Conservation (phyloP, 2,329 filamentous ascomycete genomes). For the Fusarium nodosum region DNA sequence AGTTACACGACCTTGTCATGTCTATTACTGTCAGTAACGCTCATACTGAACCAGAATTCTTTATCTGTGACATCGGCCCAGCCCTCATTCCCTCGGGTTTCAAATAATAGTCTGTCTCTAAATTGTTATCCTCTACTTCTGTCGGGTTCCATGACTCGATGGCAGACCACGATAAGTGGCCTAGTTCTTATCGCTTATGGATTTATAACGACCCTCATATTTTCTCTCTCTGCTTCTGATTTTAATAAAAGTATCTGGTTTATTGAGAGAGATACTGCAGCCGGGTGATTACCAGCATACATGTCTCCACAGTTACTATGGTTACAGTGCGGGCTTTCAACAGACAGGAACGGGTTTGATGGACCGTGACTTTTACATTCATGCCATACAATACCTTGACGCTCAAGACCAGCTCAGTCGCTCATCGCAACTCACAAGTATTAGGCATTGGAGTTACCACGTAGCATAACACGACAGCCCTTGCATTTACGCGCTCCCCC, state of each 20-base stretch:
- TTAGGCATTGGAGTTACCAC: conserved; percentile 7
- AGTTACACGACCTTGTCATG: neutral
- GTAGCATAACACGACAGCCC: conserved; percentile 14
- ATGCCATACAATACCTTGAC: neutral
- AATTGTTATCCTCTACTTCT: conserved; percentile 8
- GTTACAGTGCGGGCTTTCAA: neutral
- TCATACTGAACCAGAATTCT: conserved; percentile 5
- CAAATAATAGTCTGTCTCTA: conserved; percentile 8
- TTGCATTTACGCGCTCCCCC: conserved; percentile 2
- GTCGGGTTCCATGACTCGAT: conserved; percentile 20
- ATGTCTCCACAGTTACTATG: neutral
- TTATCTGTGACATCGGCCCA: conserved; percentile 17
- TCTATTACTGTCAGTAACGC: neutral
- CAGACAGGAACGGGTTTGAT: neutral
- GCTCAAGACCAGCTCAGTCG: neutral
- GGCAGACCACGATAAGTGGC: neutral
- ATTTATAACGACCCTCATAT: neutral
- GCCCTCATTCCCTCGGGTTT: neutral
- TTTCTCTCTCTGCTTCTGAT: neutral
- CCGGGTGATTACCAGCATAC: neutral
- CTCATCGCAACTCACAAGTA: neutral
- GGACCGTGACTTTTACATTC: neutral
- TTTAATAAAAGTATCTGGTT: conserved; percentile 1
- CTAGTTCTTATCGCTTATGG: neutral
- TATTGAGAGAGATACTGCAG: conserved; percentile 35